A percentile compares a stretch with the other conserved stretches of the same genome.
phyloP scores from a whole-genome alignment of 352 stramenopile genomes.

The Pythium diclinum region DNA sequence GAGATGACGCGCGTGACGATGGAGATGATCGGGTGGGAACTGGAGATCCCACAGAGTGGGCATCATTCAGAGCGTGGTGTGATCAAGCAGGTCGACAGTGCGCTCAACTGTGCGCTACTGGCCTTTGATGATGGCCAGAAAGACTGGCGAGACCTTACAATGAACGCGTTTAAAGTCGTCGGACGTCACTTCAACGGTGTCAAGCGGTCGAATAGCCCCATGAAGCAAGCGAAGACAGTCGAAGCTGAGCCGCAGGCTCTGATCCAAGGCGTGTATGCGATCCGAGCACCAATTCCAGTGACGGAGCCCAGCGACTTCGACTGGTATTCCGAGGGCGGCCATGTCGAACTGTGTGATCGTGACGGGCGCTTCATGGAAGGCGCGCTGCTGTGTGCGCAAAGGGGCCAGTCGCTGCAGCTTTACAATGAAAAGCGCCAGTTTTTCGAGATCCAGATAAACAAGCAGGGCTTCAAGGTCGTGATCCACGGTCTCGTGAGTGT shows the following conservation, averaged over 20 bases:
- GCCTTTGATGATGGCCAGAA: constrained; percentile 42
- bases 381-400: constrained; percentile 44
- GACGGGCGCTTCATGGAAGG: constrained; percentile 43
- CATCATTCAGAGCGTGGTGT: constrained; percentile 24
- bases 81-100: constrained; percentile 47
- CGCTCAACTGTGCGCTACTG: constrained; percentile 56
- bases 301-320: constrained; percentile 35
- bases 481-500: constrained; percentile 45
- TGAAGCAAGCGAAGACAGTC: background rate
- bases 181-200: background rate
- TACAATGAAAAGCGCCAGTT: constrained; percentile 55
- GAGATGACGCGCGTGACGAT: constrained; percentile 33
- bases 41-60: constrained; percentile 31
- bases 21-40: constrained; percentile 42
- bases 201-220: background rate
- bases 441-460: constrained; percentile 36
- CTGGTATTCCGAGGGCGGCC: constrained; percentile 49
- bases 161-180: constrained; percentile 42
- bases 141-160: constrained; percentile 52
- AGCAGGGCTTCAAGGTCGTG: constrained; percentile 54
- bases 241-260: background rate
- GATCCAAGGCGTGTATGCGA: background rate
- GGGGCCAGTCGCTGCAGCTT: constrained; percentile 36
- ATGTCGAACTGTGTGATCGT: constrained; percentile 46
- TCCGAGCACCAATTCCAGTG: constrained; percentile 5